phyloP scores from a whole-genome alignment of 208 protist genomes.

The Naegleria gruberi region DNA sequence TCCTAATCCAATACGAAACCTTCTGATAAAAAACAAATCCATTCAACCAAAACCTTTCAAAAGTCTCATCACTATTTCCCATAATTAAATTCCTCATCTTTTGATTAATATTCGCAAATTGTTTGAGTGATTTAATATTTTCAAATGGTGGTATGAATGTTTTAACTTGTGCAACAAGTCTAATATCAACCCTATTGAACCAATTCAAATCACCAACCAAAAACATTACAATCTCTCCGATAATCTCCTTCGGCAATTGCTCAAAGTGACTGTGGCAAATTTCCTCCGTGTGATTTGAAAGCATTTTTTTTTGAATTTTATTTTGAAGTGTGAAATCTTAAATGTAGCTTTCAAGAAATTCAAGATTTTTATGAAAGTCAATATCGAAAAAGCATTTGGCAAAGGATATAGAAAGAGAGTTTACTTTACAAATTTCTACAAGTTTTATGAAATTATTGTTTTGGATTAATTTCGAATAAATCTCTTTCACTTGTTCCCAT shows the following conservation, averaged over 20 bases:
- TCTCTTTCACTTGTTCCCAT: too few species aligned
- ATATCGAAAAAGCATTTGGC: too few species aligned
- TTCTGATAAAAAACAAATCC: background rate
- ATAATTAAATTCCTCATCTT: background rate
- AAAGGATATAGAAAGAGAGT: too few species aligned
- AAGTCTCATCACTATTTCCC: background rate
- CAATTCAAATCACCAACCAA: background rate
- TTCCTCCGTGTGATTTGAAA: too few species aligned
- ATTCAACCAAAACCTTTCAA: background rate
- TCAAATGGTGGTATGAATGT: background rate
- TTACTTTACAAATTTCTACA: too few species aligned
- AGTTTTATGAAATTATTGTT: too few species aligned
- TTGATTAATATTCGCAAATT: background rate
- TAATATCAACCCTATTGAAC: background rate
- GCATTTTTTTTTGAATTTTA: too few species aligned
- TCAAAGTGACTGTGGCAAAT: too few species aligned
- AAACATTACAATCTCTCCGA: background rate
- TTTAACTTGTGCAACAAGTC: background rate
- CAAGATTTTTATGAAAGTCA: too few species aligned
- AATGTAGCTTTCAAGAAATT: too few species aligned
- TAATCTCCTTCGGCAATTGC: background rate
- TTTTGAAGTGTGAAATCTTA: too few species aligned
- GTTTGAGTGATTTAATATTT: background rate
- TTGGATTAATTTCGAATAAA: too few species aligned
- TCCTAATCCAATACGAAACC: background rate